phyloP scores from a whole-genome alignment of 768 basidiomycete genomes.

The Leucosporidium creatinivorum region DNA sequence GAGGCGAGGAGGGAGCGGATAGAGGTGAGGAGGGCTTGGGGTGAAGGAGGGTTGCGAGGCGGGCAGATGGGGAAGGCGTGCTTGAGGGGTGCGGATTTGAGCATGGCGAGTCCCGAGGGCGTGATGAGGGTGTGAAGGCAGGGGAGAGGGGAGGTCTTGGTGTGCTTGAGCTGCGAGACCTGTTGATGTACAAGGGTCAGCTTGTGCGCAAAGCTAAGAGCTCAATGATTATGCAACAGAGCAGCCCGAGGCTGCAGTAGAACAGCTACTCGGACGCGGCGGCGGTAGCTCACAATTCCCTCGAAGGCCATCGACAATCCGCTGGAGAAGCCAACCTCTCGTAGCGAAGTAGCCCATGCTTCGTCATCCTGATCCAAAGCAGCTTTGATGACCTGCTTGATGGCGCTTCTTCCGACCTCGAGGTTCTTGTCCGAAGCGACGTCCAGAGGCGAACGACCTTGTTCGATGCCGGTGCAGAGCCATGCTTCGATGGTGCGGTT shows the following conservation, averaged over 20 bases:
- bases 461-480: slow-evolving; percentile 30
- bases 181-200: not conserved
- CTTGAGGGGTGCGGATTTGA: slow-evolving; percentile 30
- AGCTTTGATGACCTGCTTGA: slow-evolving; percentile 21
- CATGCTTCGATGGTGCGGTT: slow-evolving; percentile 31
- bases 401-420: slow-evolving; percentile 27
- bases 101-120: slow-evolving; percentile 23
- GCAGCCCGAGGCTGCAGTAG: not conserved
- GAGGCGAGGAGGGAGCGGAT: slow-evolving; percentile 23
- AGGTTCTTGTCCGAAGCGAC: slow-evolving; percentile 24
- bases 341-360: slow-evolving; percentile 30
- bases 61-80: slow-evolving; percentile 30
- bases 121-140: slow-evolving; percentile 32
- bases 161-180: slow-evolving; percentile 19
- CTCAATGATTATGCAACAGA: not conserved
- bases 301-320: slow-evolving; percentile 28
- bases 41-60: slow-evolving; percentile 17
- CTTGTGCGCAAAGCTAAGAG: not conserved
- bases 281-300: slow-evolving; percentile 25
- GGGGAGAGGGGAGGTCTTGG: slow-evolving; percentile 11
- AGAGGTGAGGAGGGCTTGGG: slow-evolving; percentile 24
- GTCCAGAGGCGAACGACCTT: slow-evolving; percentile 17
- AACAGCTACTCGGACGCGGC: not conserved
- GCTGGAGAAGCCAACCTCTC: slow-evolving; percentile 25
- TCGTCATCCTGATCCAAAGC: slow-evolving; percentile 28